These are phyloP conservation scores for Penicillium canariense DNA, from an alignment of 495 filamentous ascomycete genomes.

Conservation along the genomic window DNA sequence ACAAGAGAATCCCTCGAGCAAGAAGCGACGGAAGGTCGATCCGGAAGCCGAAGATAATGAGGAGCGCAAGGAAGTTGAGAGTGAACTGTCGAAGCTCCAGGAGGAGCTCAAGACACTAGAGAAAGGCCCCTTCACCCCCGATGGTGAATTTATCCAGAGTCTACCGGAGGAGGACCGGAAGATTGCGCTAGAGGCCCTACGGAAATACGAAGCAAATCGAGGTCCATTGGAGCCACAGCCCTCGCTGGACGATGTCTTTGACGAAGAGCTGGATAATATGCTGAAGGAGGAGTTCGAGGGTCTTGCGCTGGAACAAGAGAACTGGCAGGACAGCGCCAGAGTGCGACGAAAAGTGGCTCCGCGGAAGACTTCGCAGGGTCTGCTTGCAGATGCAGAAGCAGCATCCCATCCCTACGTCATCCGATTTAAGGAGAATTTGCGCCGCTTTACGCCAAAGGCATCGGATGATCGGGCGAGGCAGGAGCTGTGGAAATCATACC, in stretches of 20 bases:
- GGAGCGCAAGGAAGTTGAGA: constrained; percentile 44
- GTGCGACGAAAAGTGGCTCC: constrained; percentile 19
- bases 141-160: constrained; percentile 42
- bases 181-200: constrained; percentile 42
- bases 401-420: constrained; percentile 32
- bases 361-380: constrained; percentile 23
- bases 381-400: constrained; percentile 18
- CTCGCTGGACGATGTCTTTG: constrained; percentile 40
- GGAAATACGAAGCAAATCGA: constrained; percentile 39
- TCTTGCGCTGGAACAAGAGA: constrained; percentile 40
- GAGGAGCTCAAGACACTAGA: constrained; percentile 50
- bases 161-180: constrained; percentile 41
- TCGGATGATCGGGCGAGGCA: constrained; percentile 29
- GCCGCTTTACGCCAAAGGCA: constrained; percentile 20
- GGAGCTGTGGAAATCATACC: constrained; percentile 47
- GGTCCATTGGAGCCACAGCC: constrained; percentile 21
- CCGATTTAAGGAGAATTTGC: constrained; percentile 34
- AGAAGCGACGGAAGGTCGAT: constrained; percentile 38
- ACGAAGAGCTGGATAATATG: constrained; percentile 46
- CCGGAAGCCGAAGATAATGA: constrained; percentile 53
- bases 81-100: constrained; percentile 51
- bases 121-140: constrained; percentile 41
- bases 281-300: constrained; percentile 43
- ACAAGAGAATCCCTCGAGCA: constrained; percentile 35
- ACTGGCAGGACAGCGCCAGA: constrained; percentile 29